phyloP scores from a whole-genome alignment of 805 yeast species.

The Pichia ethanolica region DNA sequence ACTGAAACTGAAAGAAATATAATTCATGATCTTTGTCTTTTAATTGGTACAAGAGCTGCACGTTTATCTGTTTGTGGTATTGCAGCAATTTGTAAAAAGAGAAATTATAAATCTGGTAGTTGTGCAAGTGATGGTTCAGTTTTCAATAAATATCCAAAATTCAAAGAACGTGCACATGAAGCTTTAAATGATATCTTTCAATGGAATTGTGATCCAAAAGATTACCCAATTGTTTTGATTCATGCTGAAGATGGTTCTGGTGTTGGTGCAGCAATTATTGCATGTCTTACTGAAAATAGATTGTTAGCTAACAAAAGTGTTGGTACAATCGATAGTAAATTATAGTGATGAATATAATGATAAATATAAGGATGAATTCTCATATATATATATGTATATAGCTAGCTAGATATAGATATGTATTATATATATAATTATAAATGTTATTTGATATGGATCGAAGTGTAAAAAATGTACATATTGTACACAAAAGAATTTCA shows the following conservation, averaged over 20 bases:
- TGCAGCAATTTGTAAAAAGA: conserved; percentile 87
- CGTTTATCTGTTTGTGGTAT: conserved; percentile 91
- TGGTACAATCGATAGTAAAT: conserved; percentile 10
- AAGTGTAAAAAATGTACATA: too few relatives aligned
- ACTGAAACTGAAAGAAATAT: conserved; percentile 74
- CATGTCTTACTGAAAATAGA: conserved; percentile 86
- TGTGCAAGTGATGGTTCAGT: conserved; percentile 98
- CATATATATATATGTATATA: too few relatives aligned
- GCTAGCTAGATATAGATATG: too few relatives aligned
- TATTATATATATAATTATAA: too few relatives aligned
- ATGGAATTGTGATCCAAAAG: conserved; percentile 41
- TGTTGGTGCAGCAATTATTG: conserved; percentile 97
- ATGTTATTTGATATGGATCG: too few relatives aligned
- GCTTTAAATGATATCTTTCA: conserved; percentile 85
- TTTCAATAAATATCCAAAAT: conserved; percentile 86
- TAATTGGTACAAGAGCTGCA: conserved; percentile 88
- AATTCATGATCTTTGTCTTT: conserved; percentile 74
- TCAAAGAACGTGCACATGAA: conserved; percentile 80
- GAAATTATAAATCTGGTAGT: conserved; percentile 67
- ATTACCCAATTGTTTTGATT: conserved; percentile 21
- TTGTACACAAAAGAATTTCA: too few relatives aligned
- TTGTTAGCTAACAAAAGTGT: conserved; percentile 52
- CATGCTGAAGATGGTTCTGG: conserved; percentile 87
- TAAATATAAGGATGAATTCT: too few relatives aligned
- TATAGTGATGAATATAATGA: background rate